A percentile compares a stretch with the other conserved stretches of the same genome.
Conservation (phyloP, 352 stramenopile genomes). For the Blastocystis sp. region DNA sequence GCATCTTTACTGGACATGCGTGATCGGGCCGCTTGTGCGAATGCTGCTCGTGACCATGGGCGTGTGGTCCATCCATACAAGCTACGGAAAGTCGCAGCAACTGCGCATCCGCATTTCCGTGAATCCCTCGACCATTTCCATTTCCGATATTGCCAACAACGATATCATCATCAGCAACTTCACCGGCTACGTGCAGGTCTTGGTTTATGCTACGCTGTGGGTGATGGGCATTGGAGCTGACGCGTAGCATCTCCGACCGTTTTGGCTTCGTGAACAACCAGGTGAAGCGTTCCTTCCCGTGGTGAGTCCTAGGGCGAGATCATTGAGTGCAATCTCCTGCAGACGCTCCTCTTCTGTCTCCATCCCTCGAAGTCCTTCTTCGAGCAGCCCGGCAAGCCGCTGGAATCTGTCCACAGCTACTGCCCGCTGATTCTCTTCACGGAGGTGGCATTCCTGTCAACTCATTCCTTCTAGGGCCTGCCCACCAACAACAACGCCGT, state of each 20-base stretch:
- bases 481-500: conserved; percentile 34
- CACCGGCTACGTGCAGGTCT: conserved; percentile 41
- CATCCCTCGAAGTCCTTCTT: neutral
- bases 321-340: conserved; percentile 23
- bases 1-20: conserved; percentile 35
- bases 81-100: conserved; percentile 36
- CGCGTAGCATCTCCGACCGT: neutral
- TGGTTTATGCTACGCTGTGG: conserved; percentile 30
- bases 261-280: conserved; percentile 61
- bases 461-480: neutral
- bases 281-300: neutral
- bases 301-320: neutral
- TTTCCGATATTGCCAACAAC: neutral
- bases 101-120: conserved; percentile 48
- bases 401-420: neutral
- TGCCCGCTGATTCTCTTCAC: conserved; percentile 15
- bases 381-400: neutral
- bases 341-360: neutral
- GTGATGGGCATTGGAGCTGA: neutral
- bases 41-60: conserved; percentile 24
- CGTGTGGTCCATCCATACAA: neutral
- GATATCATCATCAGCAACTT: conserved; percentile 64
- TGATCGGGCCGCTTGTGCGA: conserved; percentile 21
- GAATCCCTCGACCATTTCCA: neutral
- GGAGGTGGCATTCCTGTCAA: neutral